A percentile compares a stretch with the other conserved stretches of the same genome.
Conservation (phyloP, 208 protist species). For the Strigomonas culicis region DNA sequence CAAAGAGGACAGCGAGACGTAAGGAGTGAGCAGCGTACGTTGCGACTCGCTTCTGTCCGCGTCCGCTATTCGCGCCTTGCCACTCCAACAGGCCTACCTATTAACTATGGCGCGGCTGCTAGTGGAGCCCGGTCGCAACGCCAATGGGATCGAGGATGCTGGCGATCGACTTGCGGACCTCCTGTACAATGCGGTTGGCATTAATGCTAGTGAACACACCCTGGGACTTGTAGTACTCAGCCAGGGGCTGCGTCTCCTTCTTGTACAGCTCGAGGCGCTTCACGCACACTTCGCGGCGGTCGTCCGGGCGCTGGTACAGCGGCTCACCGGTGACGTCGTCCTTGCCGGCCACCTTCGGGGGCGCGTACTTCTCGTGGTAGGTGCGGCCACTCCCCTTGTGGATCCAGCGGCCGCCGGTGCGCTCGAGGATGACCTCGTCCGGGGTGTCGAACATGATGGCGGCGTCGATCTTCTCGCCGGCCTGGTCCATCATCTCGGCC, state of each 20-base stretch:
- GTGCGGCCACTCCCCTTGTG: slow-evolving; percentile 91
- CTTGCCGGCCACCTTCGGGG: slow-evolving; percentile 76
- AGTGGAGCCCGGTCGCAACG: slow-evolving; percentile 52
- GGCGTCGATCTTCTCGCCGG: slow-evolving; percentile 73
- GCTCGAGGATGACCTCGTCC: slow-evolving; percentile 89
- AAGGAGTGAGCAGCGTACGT: no score
- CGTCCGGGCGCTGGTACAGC: slow-evolving; percentile 92
- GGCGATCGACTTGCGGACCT: slow-evolving; percentile 51
- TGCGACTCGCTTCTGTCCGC: not conserved
- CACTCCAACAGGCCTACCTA: slow-evolving; percentile 6
- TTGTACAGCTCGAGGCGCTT: slow-evolving; percentile 91
- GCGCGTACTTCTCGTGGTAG: slow-evolving; percentile 92
- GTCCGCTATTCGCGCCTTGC: not conserved
- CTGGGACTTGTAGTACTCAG: slow-evolving; percentile 71
- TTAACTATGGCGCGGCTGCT: slow-evolving; percentile 1
- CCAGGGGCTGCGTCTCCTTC: slow-evolving; percentile 76
- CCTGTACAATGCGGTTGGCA: slow-evolving; percentile 65
- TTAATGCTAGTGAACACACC: slow-evolving; percentile 74
- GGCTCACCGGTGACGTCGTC: slow-evolving; percentile 94
- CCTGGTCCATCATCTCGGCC: slow-evolving; percentile 88
- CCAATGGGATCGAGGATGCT: slow-evolving; percentile 72
- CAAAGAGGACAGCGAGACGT: no score
- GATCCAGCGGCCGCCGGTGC: slow-evolving; percentile 90
- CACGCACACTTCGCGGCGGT: slow-evolving; percentile 85
- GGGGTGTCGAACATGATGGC: slow-evolving; percentile 90